Evolutionary conservation across 2,329 filamentous ascomycete genomes (phyloP).

Genomic region (Colletotrichum trifolii): DNA sequence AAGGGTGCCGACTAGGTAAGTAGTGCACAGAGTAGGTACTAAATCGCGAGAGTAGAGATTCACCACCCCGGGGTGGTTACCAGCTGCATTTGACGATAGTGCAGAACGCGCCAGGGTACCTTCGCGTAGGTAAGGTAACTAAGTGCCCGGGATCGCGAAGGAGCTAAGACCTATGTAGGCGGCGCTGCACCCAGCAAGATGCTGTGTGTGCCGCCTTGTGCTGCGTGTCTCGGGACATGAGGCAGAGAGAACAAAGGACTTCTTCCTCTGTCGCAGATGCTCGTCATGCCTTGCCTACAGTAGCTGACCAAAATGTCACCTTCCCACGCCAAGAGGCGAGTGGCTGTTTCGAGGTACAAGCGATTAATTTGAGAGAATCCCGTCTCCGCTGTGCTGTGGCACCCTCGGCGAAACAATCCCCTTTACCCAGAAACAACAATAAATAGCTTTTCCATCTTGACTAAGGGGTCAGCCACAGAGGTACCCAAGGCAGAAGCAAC

Average conservation of each 20-base stretch:
- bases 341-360: no score
- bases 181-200: slow-evolving; percentile 31
- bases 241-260: slow-evolving; percentile 19
- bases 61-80: no score
- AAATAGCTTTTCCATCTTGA: slow-evolving; percentile 16
- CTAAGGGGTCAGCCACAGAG: neutral
- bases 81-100: no score
- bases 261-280: slow-evolving; percentile 28
- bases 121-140: neutral
- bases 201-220: slow-evolving; percentile 7
- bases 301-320: no score
- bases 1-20: no score
- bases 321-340: no score
- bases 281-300: slow-evolving; percentile 9
- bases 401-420: no score
- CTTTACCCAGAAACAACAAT: neutral
- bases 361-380: no score
- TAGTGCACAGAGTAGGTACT: no score
- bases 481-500: neutral
- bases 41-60: no score
- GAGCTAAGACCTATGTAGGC: neutral
- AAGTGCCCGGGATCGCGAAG: neutral
- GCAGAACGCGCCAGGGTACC: no score
- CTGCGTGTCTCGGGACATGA: slow-evolving; percentile 28
- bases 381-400: no score